phyloP scores from a whole-genome alignment of 2,329 filamentous ascomycete genomes.

The Aspergillus intermedius region DNA sequence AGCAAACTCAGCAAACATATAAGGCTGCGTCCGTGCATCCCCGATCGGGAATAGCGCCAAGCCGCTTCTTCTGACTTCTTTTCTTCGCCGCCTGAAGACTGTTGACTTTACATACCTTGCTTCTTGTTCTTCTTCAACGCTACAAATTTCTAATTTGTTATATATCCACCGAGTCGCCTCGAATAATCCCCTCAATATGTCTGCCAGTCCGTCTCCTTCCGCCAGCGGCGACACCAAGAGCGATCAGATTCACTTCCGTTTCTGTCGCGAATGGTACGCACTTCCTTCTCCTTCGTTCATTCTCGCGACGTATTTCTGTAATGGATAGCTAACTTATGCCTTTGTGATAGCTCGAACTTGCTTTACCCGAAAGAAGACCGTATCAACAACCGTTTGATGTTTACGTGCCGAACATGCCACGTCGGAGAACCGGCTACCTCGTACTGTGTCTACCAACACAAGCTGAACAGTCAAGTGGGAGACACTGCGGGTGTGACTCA shows the following conservation, averaged over 20 bases:
- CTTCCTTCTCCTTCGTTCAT: background rate
- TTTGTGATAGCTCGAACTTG: slow-evolving; percentile 70
- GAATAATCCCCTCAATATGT: slow-evolving; percentile 23
- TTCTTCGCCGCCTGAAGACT: background rate
- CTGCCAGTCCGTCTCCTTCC: slow-evolving; percentile 38
- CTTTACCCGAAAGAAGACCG: slow-evolving; percentile 95
- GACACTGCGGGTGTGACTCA: slow-evolving; percentile 96
- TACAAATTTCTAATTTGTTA: background rate
- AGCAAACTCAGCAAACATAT: slow-evolving; percentile 10
- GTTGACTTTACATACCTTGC: background rate
- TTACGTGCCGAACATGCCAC: slow-evolving; percentile 91
- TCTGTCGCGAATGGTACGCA: slow-evolving; percentile 87
- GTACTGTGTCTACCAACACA: slow-evolving; percentile 91
- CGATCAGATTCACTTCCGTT: slow-evolving; percentile 90
- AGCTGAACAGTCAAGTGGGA: slow-evolving; percentile 82
- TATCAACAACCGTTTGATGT: slow-evolving; percentile 75
- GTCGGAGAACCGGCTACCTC: slow-evolving; percentile 82
- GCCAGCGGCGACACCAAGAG: slow-evolving; percentile 33
- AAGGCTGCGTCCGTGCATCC: slow-evolving; percentile 5
- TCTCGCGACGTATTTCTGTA: background rate
- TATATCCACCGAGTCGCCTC: background rate
- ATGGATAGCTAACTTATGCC: slow-evolving; percentile 15
- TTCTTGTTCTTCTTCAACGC: background rate
- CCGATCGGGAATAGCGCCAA: slow-evolving; percentile 6
- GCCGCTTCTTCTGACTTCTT: slow-evolving; percentile 9